Percentiles rank a stretch among this genome's conserved stretches.
These are phyloP conservation scores for Schizopora paradoxa DNA, from an alignment of 1,284 basidiomycete genomes.

Conservation along the genomic window DNA sequence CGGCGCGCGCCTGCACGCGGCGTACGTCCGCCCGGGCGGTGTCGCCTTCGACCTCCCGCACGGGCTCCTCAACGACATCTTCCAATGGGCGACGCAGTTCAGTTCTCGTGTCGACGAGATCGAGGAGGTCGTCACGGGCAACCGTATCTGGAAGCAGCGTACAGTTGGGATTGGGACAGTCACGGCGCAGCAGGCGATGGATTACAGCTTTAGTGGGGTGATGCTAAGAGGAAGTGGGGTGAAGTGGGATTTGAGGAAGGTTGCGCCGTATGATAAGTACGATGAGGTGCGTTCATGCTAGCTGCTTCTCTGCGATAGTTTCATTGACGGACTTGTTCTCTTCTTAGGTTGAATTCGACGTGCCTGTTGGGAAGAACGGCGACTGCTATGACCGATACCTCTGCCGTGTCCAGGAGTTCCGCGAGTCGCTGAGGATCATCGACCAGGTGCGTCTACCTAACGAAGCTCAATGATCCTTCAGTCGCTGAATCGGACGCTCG, in stretches of 20 bases:
- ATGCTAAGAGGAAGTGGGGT: slow-evolving; percentile 95
- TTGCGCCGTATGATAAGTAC: slow-evolving; percentile 94
- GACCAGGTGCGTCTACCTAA: slow-evolving; percentile 46
- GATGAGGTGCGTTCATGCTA: slow-evolving; percentile 57
- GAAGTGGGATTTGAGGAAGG: slow-evolving; percentile 93
- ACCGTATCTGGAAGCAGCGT: slow-evolving; percentile 96
- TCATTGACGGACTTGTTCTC: background rate
- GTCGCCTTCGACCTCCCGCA: slow-evolving; percentile 98
- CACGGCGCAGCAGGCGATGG: slow-evolving; percentile 87
- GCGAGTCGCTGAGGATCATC: slow-evolving; percentile 91
- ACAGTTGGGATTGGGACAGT: slow-evolving; percentile 91
- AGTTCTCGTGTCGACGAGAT: slow-evolving; percentile 90
- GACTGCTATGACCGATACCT: slow-evolving; percentile 97
- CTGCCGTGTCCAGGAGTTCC: slow-evolving; percentile 97
- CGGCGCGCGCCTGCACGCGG: slow-evolving; percentile 93
- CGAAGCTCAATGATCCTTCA: background rate
- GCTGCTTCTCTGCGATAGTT: background rate
- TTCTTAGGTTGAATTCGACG: slow-evolving; percentile 92
- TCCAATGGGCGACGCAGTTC: slow-evolving; percentile 98
- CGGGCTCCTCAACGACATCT: slow-evolving; percentile 94
- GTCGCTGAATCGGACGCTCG: background rate
- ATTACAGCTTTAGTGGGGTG: slow-evolving; percentile 94
- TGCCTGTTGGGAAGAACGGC: slow-evolving; percentile 94
- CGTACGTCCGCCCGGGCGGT: slow-evolving; percentile 97
- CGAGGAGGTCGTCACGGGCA: slow-evolving; percentile 96